Base-by-base conservation (phyloP, 805 yeast genomes). In the Pichia paraexigua region DNA sequence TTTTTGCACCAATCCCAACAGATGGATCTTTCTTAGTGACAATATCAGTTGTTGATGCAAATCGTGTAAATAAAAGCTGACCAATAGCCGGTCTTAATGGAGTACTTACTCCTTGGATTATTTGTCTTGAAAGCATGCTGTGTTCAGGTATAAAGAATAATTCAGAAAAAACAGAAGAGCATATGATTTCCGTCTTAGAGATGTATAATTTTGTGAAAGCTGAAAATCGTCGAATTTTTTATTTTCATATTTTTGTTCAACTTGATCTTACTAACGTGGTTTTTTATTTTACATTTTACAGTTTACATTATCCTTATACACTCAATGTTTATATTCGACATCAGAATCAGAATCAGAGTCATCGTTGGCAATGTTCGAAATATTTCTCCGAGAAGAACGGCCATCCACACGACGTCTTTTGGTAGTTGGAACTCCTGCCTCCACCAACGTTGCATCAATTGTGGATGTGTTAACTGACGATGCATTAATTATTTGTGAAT, bases 1-100 rank as follows among this genome's bases (percentile, higher is more conserved):
- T 51, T 15, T 52, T 48, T n/a, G 58, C 45, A 32, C 54, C 54
- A 12, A 52, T 39, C 18, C 48, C 49, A 37, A 42, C 41, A 2
- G 51, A 45, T 20, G 48, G 43, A 39, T 51, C 53, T 39, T 50
- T 47, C 24, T 51, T 51, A 11, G 53, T 44, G 7, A 51, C 45
- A 2, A 51, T 24, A 12, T 51, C 53, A 5, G 53, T 21, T 1
- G 53, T 51, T n/a, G 53, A 51, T 1, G 53, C 53, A 22, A 22
- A 41, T 42, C 56, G 43, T 10, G 52, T 20, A 7, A 47, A 44
- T 17, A 15, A 28, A 20, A 20, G 22, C 20, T 25, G 37, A 6
- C 20, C 13, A 20, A 12, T 20, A 12, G 12, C n/a, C 17, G 20
- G 39, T 28, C 18, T n/a, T 17, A 32, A 27, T 18, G 43, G 32